These are phyloP conservation scores for Trichoderma koningiopsis DNA, from an alignment of 2,329 filamentous ascomycete genomes.

Conservation along the genomic window DNA sequence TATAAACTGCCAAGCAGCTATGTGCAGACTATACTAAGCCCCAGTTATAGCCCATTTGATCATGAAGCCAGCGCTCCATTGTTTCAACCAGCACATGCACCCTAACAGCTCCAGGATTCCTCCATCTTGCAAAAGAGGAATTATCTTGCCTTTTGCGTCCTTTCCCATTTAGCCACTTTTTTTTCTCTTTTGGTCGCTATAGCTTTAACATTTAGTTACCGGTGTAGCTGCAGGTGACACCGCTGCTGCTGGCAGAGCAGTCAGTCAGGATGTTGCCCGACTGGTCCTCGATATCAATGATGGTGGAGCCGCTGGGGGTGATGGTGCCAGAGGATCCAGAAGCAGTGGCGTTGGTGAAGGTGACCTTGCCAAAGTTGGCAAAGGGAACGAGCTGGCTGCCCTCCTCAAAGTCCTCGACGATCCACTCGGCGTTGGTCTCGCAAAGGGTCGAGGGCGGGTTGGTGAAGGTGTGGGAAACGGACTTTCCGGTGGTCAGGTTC, in stretches of 20 bases:
- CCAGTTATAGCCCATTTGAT: too few species aligned
- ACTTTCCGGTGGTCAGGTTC: conserved; percentile 55
- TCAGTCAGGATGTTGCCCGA: not conserved
- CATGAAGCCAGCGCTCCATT: too few species aligned
- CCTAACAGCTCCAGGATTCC: not conserved
- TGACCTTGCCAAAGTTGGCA: conserved; percentile 37
- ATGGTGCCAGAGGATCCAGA: conserved; percentile 30
- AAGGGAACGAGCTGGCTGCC: conserved; percentile 34
- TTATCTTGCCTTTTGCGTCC: not conserved
- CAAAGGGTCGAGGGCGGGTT: conserved; percentile 49
- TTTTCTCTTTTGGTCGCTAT: not conserved
- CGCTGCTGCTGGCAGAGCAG: conserved; percentile 1
- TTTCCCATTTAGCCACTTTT: not conserved
- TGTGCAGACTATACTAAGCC: too few species aligned
- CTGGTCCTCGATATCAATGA: conserved; percentile 30
- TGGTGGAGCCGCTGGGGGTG: conserved; percentile 27
- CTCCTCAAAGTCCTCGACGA: conserved; percentile 53
- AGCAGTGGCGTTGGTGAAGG: conserved; percentile 33
- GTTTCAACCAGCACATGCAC: not conserved
- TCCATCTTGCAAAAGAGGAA: not conserved
- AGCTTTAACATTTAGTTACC: not conserved
- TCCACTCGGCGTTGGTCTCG: conserved; percentile 64
- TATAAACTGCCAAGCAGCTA: too few species aligned
- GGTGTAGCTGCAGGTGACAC: not conserved
- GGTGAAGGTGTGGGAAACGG: conserved; percentile 53